A percentile compares a stretch with the other conserved stretches of the same genome.
These are phyloP conservation scores for Colletotrichum destructivum DNA, from an alignment of 2,329 filamentous ascomycete species.

Conservation along the genomic window DNA sequence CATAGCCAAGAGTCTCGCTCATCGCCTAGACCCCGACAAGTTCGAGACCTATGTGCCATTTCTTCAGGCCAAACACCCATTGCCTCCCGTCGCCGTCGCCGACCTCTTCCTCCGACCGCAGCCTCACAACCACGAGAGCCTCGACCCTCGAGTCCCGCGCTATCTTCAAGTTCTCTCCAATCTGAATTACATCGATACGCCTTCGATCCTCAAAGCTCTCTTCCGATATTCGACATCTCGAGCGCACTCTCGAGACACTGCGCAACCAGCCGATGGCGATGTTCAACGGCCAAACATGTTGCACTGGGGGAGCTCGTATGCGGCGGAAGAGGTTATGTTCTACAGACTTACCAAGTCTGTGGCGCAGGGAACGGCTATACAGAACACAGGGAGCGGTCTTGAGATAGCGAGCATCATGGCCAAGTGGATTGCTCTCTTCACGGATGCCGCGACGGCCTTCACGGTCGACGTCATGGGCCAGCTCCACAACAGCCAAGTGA, in stretches of 20 bases:
- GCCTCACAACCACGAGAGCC: conserved; percentile 61
- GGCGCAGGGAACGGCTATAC: conserved; percentile 67
- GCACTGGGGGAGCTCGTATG: conserved; percentile 71
- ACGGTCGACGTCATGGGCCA: conserved; percentile 64
- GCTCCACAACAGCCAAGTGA: conserved; percentile 59
- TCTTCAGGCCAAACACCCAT: conserved; percentile 65
- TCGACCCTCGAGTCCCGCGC: conserved; percentile 72
- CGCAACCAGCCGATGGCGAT: conserved; percentile 19
- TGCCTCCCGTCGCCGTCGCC: conserved; percentile 67
- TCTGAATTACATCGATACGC: conserved; percentile 66
- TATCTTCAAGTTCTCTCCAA: conserved; percentile 71
- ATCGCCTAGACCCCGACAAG: conserved; percentile 66
- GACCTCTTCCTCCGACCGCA: conserved; percentile 72
- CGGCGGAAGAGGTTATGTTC: conserved; percentile 89
- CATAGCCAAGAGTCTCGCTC: conserved; percentile 63
- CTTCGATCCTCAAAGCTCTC: conserved; percentile 69
- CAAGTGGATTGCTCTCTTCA: conserved; percentile 73
- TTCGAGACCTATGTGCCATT: conserved; percentile 68
- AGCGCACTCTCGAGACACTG: conserved; percentile 49
- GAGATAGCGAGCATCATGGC: conserved; percentile 66
- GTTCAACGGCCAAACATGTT: conserved; percentile 35
- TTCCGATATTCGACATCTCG: conserved; percentile 72
- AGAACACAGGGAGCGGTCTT: conserved; percentile 62
- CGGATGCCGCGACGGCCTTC: conserved; percentile 65
- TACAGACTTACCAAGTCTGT: conserved; percentile 94